A percentile compares a stretch with the other conserved stretches of the same genome.
phyloP scores from a whole-genome alignment of 768 basidiomycete genomes.

The Boletellus ananas region DNA sequence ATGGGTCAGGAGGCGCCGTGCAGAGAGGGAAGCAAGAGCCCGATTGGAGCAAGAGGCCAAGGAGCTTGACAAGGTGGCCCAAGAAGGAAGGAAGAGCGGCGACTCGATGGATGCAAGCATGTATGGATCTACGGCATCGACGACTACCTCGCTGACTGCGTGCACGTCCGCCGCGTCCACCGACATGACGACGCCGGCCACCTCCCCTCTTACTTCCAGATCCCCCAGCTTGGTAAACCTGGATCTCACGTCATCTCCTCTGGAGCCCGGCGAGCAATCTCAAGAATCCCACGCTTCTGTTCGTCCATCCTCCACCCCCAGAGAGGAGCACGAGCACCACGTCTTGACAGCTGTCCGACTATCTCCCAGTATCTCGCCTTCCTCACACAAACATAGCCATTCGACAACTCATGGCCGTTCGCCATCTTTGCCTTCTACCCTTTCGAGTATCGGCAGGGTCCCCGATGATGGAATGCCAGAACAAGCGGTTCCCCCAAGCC shows the following conservation, averaged over 20 bases:
- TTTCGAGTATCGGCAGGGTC: conserved; percentile 8
- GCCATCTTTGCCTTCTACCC: not conserved
- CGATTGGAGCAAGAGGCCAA: conserved; percentile 19
- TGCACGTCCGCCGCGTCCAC: conserved; percentile 20
- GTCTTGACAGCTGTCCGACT: conserved; percentile 25
- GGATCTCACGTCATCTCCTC: conserved; percentile 7
- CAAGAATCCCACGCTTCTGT: not conserved
- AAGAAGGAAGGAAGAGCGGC: conserved; percentile 21
- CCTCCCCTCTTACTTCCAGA: conserved; percentile 20
- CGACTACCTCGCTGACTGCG: conserved; percentile 21
- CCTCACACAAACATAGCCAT: conserved; percentile 5
- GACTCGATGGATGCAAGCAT: conserved; percentile 24
- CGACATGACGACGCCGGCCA: conserved; percentile 14
- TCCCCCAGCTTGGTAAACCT: conserved; percentile 19
- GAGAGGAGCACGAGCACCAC: conserved; percentile 19
- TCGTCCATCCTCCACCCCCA: not conserved
- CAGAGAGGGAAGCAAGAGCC: conserved; percentile 48
- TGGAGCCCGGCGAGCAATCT: conserved; percentile 1
- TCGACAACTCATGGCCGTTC: not conserved
- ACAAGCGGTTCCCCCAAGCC: conserved; percentile 3
- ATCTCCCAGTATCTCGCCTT: conserved; percentile 14
- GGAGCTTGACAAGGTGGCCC: conserved; percentile 6
- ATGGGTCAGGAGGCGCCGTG: conserved; percentile 69
- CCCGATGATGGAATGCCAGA: not conserved
- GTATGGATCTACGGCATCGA: conserved; percentile 21